phyloP scores from a whole-genome alignment of 2,329 filamentous ascomycete genomes.

The Arthrobotrys megalospora region DNA sequence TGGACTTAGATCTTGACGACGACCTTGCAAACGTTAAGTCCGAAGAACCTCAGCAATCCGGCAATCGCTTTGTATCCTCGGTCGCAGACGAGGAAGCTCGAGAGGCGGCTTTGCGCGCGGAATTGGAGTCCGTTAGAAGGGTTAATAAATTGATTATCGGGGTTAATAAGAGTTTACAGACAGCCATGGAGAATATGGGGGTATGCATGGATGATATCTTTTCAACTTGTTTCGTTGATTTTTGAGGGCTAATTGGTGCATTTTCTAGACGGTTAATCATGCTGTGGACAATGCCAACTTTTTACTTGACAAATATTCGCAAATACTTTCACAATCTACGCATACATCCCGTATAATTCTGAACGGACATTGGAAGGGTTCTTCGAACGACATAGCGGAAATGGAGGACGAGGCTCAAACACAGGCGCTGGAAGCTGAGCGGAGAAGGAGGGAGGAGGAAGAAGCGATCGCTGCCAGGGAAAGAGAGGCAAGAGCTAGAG shows the following conservation, averaged over 20 bases:
- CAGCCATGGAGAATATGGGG: conserved; percentile 83
- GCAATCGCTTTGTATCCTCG: conserved; percentile 65
- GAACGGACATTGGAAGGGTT: conserved; percentile 89
- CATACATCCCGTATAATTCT: conserved; percentile 95
- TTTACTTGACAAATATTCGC: conserved; percentile 93
- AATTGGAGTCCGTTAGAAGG: conserved; percentile 85
- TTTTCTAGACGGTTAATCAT: conserved; percentile 49
- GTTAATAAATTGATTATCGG: conserved; percentile 91
- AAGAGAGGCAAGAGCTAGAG: conserved; percentile 67
- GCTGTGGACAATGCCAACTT: conserved; percentile 79
- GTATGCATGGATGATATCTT: conserved; percentile 69
- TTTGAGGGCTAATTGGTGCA: conserved; percentile 37
- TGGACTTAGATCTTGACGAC: conserved; percentile 27
- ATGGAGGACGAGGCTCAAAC: conserved; percentile 83
- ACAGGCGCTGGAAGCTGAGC: conserved; percentile 82
- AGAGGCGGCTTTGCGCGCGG: conserved; percentile 81
- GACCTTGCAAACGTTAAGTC: conserved; percentile 66
- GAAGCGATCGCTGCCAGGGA: conserved; percentile 78
- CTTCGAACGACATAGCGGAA: conserved; percentile 86
- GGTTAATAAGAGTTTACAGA: conserved; percentile 79
- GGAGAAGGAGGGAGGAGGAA: conserved; percentile 84
- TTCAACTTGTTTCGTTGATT: neutral
- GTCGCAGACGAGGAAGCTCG: conserved; percentile 74
- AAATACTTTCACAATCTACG: conserved; percentile 95
- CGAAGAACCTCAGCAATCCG: conserved; percentile 72